Evolutionary conservation across 352 stramenopile species (phyloP).

Genomic region (Phytopythium kandeliae): DNA sequence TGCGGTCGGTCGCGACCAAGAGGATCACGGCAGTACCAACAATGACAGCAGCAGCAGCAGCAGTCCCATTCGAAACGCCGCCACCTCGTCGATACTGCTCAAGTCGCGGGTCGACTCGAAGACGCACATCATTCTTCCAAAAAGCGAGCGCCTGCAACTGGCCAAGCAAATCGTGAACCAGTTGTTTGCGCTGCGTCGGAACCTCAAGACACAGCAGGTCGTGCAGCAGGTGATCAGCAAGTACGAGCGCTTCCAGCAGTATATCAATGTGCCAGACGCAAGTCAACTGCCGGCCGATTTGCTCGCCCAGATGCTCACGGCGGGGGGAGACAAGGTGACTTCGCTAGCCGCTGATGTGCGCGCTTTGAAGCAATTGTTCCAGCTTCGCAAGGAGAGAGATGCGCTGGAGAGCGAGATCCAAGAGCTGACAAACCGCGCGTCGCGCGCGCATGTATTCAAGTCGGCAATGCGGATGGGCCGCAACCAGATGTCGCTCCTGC

Average conservation of each 20-base stretch:
- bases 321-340: conserved; percentile 27
- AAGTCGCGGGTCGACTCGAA: conserved; percentile 29
- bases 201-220: conserved; percentile 42
- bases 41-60: conserved; percentile 4
- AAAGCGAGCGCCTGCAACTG: conserved; percentile 34
- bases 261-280: conserved; percentile 33
- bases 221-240: conserved; percentile 71
- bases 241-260: conserved; percentile 60
- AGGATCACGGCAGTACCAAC: too few species aligned
- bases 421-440: conserved; percentile 29
- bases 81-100: conserved; percentile 44
- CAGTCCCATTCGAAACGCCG: conserved; percentile 9
- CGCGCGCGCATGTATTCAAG: conserved; percentile 36
- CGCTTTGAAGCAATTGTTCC: conserved; percentile 65
- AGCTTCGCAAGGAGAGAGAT: conserved; percentile 44
- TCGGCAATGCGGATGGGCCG: conserved; percentile 33
- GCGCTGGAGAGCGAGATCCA: conserved; percentile 27
- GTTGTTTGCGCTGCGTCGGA: conserved; percentile 30
- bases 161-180: conserved; percentile 51
- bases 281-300: conserved; percentile 51
- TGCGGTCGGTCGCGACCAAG: conserved; percentile 5
- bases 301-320: conserved; percentile 27
- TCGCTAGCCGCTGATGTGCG: conserved; percentile 65
- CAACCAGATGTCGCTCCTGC: conserved; percentile 57
- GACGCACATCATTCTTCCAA: conserved; percentile 24